Conservation (phyloP, 1,139 yeast genomes). For the Saccharomyces hybrid region DNA sequence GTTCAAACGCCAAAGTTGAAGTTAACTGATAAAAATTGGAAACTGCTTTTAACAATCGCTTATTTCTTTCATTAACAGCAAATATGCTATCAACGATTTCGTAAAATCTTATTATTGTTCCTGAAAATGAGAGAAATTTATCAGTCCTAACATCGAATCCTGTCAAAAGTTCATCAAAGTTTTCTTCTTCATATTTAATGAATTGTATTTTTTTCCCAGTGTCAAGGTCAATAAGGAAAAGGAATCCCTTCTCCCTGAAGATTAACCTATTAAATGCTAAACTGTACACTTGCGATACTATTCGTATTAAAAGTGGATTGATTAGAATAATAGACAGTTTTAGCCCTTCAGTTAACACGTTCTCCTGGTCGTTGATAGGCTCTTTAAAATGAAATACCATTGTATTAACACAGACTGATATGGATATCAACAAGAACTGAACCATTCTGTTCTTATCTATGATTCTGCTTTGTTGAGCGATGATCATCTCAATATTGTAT, state of each 20-base stretch:
- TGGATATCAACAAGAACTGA: conserved; percentile 9
- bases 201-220: background rate
- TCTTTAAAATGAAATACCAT: conserved; percentile 7
- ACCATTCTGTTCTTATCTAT: conserved; percentile 10
- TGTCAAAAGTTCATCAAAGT: conserved; percentile 8
- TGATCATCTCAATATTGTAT: conserved; percentile 11
- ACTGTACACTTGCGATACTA: conserved; percentile 17
- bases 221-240: conserved; percentile 6
- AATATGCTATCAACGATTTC: conserved; percentile 16
- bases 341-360: conserved; percentile 1
- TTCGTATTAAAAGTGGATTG: conserved; percentile 15
- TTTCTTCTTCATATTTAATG: conserved; percentile 5
- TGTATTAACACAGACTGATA: conserved; percentile 15
- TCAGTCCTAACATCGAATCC: conserved; percentile 9
- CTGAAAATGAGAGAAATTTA: conserved; percentile 11
- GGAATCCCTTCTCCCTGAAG: conserved; percentile 13
- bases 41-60: conserved; percentile 10
- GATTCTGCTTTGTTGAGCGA: conserved; percentile 6
- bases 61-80: conserved; percentile 7
- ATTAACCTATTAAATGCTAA: conserved; percentile 17
- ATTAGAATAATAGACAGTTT: conserved; percentile 15
- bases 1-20: conserved; percentile 17
- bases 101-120: conserved; percentile 10
- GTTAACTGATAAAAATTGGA: conserved; percentile 17
- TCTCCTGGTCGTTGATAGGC: conserved; percentile 3